A percentile compares a stretch with the other conserved stretches of the same genome.
Conservation (phyloP, 2,329 filamentous ascomycete species). For the Lasiodiplodia citricola region DNA sequence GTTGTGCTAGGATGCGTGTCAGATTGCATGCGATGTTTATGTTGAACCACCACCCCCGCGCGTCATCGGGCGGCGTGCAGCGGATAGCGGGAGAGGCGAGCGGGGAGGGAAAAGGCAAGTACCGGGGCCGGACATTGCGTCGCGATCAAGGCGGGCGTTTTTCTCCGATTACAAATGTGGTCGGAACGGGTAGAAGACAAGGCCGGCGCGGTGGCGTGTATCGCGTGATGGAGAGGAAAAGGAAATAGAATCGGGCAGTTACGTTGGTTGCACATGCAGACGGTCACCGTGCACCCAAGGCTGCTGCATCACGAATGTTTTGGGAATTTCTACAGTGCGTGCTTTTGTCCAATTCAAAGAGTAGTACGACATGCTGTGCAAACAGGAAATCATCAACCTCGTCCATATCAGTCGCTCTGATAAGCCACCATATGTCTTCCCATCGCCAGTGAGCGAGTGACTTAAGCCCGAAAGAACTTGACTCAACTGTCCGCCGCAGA, state of each 20-base stretch:
- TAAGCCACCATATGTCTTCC: not conserved
- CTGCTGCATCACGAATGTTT: not conserved
- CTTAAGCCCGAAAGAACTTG: not conserved
- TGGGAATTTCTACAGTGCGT: not conserved
- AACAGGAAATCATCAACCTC: not conserved
- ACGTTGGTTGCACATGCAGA: not conserved
- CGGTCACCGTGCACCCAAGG: not conserved
- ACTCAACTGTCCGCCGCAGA: not conserved
- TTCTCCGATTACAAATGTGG: not conserved
- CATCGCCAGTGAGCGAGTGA: not conserved
- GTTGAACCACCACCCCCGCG: not conserved
- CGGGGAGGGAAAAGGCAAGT: not conserved
- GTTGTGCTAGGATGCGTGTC: not conserved
- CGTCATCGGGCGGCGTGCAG: no score
- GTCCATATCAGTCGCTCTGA: not conserved
- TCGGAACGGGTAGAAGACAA: not conserved
- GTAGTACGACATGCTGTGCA: not conserved
- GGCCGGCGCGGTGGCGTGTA: not conserved
- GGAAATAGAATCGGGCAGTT: not conserved
- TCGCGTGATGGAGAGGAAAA: not conserved
- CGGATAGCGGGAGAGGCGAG: not conserved
- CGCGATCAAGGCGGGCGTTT: not conserved
- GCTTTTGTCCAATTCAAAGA: not conserved
- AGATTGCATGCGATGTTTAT: not conserved
- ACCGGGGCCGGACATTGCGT: not conserved